phyloP scores from a whole-genome alignment of 768 basidiomycete species.

The Boletellus ananiceps region DNA sequence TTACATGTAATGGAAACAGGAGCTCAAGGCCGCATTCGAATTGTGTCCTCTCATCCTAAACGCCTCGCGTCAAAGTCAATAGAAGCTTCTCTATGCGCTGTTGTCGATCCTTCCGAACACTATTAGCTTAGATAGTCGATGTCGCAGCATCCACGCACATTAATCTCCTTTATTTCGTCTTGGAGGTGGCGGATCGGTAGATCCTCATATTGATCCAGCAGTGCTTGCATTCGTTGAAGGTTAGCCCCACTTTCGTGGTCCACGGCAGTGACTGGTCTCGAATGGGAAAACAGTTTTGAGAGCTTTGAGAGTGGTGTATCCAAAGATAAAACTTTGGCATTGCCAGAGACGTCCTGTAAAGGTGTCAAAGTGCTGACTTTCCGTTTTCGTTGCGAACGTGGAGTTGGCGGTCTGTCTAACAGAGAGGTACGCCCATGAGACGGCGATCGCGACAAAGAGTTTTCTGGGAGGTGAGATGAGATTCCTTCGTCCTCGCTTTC shows the following conservation, averaged over 20 bases:
- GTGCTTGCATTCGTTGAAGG: conserved; percentile 51
- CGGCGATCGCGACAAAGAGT: conserved; percentile 9
- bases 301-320: conserved; percentile 26
- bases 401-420: conserved; percentile 9
- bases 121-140: conserved; percentile 1
- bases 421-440: not conserved
- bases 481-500: conserved; percentile 37
- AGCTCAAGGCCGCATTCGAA: not conserved
- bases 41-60: conserved; percentile 39
- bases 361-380: conserved; percentile 27
- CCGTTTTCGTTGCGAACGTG: conserved; percentile 15
- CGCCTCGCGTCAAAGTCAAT: conserved; percentile 61
- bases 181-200: conserved; percentile 63
- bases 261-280: conserved; percentile 17
- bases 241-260: conserved; percentile 38
- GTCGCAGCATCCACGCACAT: conserved; percentile 40
- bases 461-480: conserved; percentile 10
- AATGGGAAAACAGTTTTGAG: conserved; percentile 24
- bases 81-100: conserved; percentile 72
- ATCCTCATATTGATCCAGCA: conserved; percentile 59
- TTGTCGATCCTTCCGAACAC: conserved; percentile 55
- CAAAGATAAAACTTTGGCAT: conserved; percentile 26
- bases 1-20: not conserved
- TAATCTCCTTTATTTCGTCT: conserved; percentile 80
- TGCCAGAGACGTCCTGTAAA: conserved; percentile 28